Evolutionary conservation across 257 asterid genomes (phyloP), one percentile per base, ranked within the genome.

Genomic region (Coffea canephora): DNA sequence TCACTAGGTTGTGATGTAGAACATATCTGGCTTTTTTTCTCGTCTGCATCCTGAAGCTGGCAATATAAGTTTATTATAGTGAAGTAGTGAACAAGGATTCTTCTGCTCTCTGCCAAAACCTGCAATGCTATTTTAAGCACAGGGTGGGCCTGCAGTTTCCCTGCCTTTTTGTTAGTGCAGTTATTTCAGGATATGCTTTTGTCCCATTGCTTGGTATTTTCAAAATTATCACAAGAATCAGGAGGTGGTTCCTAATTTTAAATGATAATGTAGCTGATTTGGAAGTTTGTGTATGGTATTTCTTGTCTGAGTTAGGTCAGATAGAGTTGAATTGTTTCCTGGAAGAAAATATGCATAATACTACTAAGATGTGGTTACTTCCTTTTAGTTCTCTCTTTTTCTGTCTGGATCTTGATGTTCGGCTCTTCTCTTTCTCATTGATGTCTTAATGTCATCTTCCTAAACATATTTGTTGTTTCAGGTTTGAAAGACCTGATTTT

Each of bases 401-500:
- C 57, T 18, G 2, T 21, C 43, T 1, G 36, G 34, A 8, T 66
- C 21, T 55, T 18, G 72, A 54, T 81, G 66, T 31, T 77, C 31
- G 6, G 3, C 3, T 76, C 23, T 21, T 75, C 48, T 76, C 78
- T 78, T 36, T 25, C 14, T 77, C 82, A 50, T 34, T 69, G 55
- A 55, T 55, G 15, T 80, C 69, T 66, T 46, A 23, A 72, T 39
- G 5, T 48, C 45, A 19, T 18, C 59, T 79, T 79, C 73, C 36
- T 80, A 4, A 75, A 75, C 62, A 23, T 69, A 62, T 84, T 82
- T 71, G 61, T 75, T 74, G 74, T 91, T 83, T 80, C 97, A 96
- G 99, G 88, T 96, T 94, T 69, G 89, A 85, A 81, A 88, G 99
- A 83, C 89, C 96, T 36, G 99, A 94, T 88, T 90, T 96, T 75